Evolutionary conservation across 495 filamentous ascomycete genomes (phyloP).

Genomic region (Penicillium canescens): DNA sequence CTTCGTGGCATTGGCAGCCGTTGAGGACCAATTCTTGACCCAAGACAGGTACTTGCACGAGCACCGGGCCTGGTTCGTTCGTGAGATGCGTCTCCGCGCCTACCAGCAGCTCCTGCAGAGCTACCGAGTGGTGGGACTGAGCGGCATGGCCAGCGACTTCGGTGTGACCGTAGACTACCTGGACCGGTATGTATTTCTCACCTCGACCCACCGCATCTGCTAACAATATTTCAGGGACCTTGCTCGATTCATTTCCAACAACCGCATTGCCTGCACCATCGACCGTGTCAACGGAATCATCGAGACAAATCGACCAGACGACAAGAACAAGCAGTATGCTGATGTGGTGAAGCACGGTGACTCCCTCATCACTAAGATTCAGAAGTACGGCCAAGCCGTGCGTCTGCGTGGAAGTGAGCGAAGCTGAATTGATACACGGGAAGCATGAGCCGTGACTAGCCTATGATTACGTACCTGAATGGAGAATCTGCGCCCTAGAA

Average conservation of each 20-base stretch:
- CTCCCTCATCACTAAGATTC: conserved; percentile 94
- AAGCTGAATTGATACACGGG: conserved; percentile 40
- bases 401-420: conserved; percentile 92
- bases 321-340: conserved; percentile 98
- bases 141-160: conserved; percentile 95
- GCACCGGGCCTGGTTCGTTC: conserved; percentile 92
- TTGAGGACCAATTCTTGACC: conserved; percentile 90
- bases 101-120: conserved; percentile 98
- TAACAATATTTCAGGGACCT: conserved; percentile 66
- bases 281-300: conserved; percentile 97
- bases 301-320: conserved; percentile 94
- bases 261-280: conserved; percentile 92
- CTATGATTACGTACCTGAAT: conserved; percentile 9
- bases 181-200: conserved; percentile 64
- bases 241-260: conserved; percentile 93
- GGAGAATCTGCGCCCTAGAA: conserved; percentile 1
- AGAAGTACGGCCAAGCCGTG: conserved; percentile 98
- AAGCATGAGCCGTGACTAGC: conserved; percentile 1
- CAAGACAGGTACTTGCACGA: conserved; percentile 93
- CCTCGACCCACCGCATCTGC: not conserved
- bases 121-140: conserved; percentile 92
- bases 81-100: conserved; percentile 93
- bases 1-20: conserved; percentile 85
- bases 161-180: conserved; percentile 94
- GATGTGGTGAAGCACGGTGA: conserved; percentile 97